Conservation (phyloP, 2,329 filamentous ascomycete genomes). For the Claviceps spartinae region DNA sequence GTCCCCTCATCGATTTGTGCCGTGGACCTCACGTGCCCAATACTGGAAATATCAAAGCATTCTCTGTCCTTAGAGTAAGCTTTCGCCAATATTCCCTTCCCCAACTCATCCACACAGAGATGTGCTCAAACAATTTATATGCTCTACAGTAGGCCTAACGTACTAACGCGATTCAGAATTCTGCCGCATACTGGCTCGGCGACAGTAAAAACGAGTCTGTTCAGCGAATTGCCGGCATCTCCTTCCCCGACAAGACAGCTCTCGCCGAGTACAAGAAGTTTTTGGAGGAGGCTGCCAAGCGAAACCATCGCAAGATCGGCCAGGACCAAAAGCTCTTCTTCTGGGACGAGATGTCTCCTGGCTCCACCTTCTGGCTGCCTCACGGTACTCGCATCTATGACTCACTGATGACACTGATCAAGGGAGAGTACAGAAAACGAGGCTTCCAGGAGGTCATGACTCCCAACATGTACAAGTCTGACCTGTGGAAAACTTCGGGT, state of each 20-base stretch:
- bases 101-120: not conserved
- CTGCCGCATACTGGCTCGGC: conserved; percentile 72
- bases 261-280: conserved; percentile 90
- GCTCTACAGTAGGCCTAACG: conserved; percentile 8
- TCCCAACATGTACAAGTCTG: conserved; percentile 86
- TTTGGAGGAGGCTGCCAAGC: conserved; percentile 93
- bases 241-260: conserved; percentile 88
- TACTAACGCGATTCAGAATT: conserved; percentile 39
- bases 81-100: not conserved
- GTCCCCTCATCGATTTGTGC: conserved; percentile 89
- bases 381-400: conserved; percentile 93
- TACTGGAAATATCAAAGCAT: conserved; percentile 86
- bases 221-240: conserved; percentile 92
- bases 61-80: conserved; percentile 72
- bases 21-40: conserved; percentile 85
- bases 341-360: conserved; percentile 88
- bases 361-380: conserved; percentile 82
- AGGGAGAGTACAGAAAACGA: conserved; percentile 80
- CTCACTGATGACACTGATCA: conserved; percentile 66
- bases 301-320: conserved; percentile 87
- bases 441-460: conserved; percentile 92
- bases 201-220: conserved; percentile 89
- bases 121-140: not conserved
- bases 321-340: conserved; percentile 96
- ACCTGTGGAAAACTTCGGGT: conserved; percentile 87